Conservation (phyloP, 108 stramenopile species). For the Aurantiochytrium sp. region DNA sequence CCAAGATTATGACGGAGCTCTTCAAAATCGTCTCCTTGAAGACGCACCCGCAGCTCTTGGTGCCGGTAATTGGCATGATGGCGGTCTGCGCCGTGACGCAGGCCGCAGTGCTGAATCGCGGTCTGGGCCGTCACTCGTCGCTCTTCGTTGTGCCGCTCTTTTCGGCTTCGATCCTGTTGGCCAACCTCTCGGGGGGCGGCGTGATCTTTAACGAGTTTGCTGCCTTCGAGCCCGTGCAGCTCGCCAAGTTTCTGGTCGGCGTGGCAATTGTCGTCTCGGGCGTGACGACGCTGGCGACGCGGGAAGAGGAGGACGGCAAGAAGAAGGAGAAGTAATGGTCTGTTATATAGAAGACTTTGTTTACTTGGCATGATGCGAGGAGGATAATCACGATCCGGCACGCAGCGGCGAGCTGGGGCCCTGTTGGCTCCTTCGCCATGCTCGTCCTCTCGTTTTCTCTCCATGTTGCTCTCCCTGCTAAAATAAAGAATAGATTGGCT, state of each 20-base stretch:
- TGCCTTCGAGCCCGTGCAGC: background rate
- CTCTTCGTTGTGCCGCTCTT: constrained; percentile 22
- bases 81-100: background rate
- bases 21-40: background rate
- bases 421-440: no score
- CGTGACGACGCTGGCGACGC: background rate
- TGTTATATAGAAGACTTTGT: background rate
- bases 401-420: no score
- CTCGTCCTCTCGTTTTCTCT: no score
- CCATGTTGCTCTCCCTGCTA: no score
- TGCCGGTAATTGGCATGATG: background rate
- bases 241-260: background rate
- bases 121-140: background rate
- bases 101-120: background rate
- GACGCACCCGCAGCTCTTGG: background rate
- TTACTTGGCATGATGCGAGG: background rate
- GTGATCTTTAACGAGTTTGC: background rate
- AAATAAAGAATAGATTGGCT: no score
- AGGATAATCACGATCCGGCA: background rate
- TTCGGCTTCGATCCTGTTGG: background rate
- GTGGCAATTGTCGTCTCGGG: constrained; percentile 8
- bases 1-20: constrained; percentile 20
- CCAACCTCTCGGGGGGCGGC: background rate
- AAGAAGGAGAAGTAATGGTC: background rate
- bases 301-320: background rate